Evolutionary conservation across 2,329 filamentous ascomycete species (phyloP).

Genomic region (Sporothrix mexicana): DNA sequence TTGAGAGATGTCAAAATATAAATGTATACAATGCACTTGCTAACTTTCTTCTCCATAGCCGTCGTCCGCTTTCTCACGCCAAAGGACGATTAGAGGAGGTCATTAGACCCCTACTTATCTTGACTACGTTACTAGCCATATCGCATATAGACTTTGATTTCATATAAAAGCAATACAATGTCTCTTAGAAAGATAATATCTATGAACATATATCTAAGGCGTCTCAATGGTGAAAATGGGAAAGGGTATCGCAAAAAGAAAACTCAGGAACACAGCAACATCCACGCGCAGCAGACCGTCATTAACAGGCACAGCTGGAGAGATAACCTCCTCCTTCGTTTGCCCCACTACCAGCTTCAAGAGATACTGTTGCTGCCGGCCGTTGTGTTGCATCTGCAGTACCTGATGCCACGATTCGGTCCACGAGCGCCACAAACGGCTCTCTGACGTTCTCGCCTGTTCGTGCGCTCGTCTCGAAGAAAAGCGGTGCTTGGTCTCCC

Average conservation of each 20-base stretch:
- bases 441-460: constrained; percentile 57
- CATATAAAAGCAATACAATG: neutral
- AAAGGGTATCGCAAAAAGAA: constrained; percentile 18
- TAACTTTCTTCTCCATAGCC: constrained; percentile 37
- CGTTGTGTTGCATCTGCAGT: neutral
- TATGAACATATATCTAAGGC: constrained; percentile 14
- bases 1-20: no score
- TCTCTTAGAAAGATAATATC: neutral
- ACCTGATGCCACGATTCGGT: constrained; percentile 50
- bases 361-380: constrained; percentile 47
- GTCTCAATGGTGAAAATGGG: neutral
- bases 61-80: constrained; percentile 46
- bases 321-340: constrained; percentile 34
- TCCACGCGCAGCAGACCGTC: neutral
- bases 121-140: no score
- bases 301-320: constrained; percentile 40
- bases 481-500: constrained; percentile 44
- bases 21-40: neutral
- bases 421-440: constrained; percentile 60
- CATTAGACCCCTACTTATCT: neutral
- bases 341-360: constrained; percentile 38
- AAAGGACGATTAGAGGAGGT: constrained; percentile 40
- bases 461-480: constrained; percentile 62
- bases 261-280: neutral
- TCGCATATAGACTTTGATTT: constrained; percentile 12